phyloP scores from a whole-genome alignment of 495 filamentous ascomycete genomes.

The Lophiostoma macrostomum region DNA sequence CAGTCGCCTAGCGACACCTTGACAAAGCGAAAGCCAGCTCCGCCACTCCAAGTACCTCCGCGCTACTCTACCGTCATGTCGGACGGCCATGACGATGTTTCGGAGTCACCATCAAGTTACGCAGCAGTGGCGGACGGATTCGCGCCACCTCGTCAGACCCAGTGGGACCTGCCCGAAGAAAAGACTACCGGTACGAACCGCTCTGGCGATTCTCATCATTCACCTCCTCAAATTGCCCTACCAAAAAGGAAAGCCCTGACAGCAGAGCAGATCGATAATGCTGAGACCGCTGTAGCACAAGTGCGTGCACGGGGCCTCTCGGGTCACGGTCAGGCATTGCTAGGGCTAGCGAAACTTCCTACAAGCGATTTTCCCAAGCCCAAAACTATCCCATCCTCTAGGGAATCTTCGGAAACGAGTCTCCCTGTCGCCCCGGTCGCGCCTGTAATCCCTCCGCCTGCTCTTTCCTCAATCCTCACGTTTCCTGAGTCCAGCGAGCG shows the following conservation, averaged over 20 bases:
- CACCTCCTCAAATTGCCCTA: constrained; percentile 34
- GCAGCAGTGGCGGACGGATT: constrained; percentile 37
- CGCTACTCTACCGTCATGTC: constrained; percentile 36
- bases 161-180: constrained; percentile 19
- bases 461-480: too few relatives aligned
- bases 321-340: constrained; percentile 20
- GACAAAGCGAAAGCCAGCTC: constrained; percentile 39
- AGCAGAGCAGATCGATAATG: constrained; percentile 36
- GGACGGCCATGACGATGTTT: constrained; percentile 20
- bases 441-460: too few relatives aligned
- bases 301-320: constrained; percentile 18
- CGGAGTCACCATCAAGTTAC: constrained; percentile 39
- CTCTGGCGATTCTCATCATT: constrained; percentile 27
- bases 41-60: constrained; percentile 35
- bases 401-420: neutral
- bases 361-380: constrained; percentile 10
- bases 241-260: constrained; percentile 44
- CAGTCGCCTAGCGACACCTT: constrained; percentile 14
- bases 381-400: constrained; percentile 13
- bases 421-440: neutral
- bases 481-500: neutral
- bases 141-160: constrained; percentile 18
- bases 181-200: constrained; percentile 30
- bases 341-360: constrained; percentile 18
- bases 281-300: constrained; percentile 21